Conservation (phyloP, 2,329 filamentous ascomycete genomes). For the Sarocladiaceae sp. region DNA sequence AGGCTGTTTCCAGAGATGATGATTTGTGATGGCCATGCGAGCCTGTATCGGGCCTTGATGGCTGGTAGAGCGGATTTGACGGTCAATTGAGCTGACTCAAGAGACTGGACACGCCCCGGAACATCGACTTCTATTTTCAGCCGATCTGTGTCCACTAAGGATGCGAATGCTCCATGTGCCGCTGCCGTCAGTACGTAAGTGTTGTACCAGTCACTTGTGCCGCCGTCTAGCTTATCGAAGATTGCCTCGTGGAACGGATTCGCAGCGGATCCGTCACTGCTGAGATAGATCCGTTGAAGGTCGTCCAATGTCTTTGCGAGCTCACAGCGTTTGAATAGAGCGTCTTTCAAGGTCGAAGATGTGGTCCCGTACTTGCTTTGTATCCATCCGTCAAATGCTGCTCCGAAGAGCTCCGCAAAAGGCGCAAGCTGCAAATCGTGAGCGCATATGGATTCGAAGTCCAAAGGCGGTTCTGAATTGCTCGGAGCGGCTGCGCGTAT, state of each 20-base stretch:
- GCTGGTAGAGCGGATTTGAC: slow-evolving; percentile 54
- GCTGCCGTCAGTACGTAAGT: slow-evolving; percentile 76
- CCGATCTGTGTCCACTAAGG: slow-evolving; percentile 53
- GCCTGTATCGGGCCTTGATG: slow-evolving; percentile 63
- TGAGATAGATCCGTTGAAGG: slow-evolving; percentile 71
- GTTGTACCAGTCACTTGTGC: slow-evolving; percentile 67
- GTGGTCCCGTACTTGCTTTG: slow-evolving; percentile 68
- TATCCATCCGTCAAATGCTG: slow-evolving; percentile 72
- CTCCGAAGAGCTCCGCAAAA: slow-evolving; percentile 70
- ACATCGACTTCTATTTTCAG: slow-evolving; percentile 53
- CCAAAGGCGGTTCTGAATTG: slow-evolving; percentile 43
- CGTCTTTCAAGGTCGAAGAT: slow-evolving; percentile 59
- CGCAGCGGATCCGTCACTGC: slow-evolving; percentile 66
- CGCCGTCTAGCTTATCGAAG: slow-evolving; percentile 69
- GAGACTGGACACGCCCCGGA: background rate
- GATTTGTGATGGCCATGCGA: slow-evolving; percentile 66
- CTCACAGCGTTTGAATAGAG: slow-evolving; percentile 66
- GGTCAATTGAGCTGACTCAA: slow-evolving; percentile 30
- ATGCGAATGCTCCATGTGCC: slow-evolving; percentile 66
- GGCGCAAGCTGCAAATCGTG: slow-evolving; percentile 49
- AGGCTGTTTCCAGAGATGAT: slow-evolving; percentile 66
- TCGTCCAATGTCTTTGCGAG: slow-evolving; percentile 61
- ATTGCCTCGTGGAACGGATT: slow-evolving; percentile 63
- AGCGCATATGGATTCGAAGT: slow-evolving; percentile 54
- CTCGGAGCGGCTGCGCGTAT: slow-evolving; percentile 33